Evolutionary conservation across 2,329 filamentous ascomycete species (phyloP), one percentile per base, ranked within the genome.

Genomic region (Fusarium algeriense): DNA sequence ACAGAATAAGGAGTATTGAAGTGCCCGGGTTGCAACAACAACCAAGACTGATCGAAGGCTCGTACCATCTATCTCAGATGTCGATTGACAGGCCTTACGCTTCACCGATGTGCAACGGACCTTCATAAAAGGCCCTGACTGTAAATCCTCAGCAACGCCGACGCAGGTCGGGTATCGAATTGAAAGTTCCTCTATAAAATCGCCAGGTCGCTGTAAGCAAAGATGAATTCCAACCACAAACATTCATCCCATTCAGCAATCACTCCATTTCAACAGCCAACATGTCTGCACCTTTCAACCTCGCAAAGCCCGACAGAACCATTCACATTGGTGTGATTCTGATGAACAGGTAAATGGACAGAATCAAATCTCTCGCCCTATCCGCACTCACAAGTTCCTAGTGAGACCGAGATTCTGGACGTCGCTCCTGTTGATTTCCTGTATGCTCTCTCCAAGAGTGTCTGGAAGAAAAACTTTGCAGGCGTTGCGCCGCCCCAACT

Each of bases 371-470:
- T n/a, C 15, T 11, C 6, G 23, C 1, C 26, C 1, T 1, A 2
- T 7, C 26, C 11, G 4, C 6, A 23, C 14, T 55, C 9, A 57
- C n/a, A 26, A 10, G 12, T 14, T 7, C n/a, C 4, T 15, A 64
- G 46, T 7, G 60, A 82, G 78, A 81, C 77, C 1, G 80, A 82
- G 41, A 64, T 79, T 10, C 74, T 81, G 4, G 80, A 82, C n/a
- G 74, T 81, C 6, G 80, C 78, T 6, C 79, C 78, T 2, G 67
- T 82, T 17, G 80, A 81, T 15, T 57, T 79, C 10, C 49, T 82
- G 20, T 38, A 75, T 26, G 59, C 54, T 2, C 4, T 78, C 5
- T 70, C 60, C 50, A 60, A 71, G 7, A 34, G 55, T 1, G 74
- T 76, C n/a, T 30, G 74, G 19, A 61, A 74, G 13, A 19, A 26